phyloP scores from a whole-genome alignment of 805 yeast genomes.

The Kuraishia cidri region DNA sequence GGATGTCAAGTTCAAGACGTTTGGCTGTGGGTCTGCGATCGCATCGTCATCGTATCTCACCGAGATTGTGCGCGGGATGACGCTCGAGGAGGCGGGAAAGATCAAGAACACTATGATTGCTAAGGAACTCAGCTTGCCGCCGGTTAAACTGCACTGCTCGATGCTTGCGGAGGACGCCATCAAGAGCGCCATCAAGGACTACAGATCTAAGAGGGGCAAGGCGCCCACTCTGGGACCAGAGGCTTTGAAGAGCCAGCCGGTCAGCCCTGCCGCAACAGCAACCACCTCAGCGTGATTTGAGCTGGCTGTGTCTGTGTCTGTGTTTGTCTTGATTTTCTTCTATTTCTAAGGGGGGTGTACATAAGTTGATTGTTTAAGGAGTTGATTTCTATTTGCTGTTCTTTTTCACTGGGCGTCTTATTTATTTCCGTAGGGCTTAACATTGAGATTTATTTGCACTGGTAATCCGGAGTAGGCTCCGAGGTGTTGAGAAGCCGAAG shows the following conservation, averaged over 20 bases:
- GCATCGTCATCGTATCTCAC: conserved; percentile 95
- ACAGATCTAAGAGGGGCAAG: conserved; percentile 66
- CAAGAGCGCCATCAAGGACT: conserved; percentile 94
- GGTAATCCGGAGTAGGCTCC: too few species aligned
- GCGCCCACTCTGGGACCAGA: conserved; percentile 58
- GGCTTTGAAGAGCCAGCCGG: conserved; percentile 21
- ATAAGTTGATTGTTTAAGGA: too few species aligned
- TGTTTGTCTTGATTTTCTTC: too few species aligned
- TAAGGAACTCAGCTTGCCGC: conserved; percentile 88
- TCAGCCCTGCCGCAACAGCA: too few species aligned
- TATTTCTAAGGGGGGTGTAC: too few species aligned
- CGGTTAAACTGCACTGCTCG: conserved; percentile 95
- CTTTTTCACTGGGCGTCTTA: too few species aligned
- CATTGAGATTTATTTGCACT: too few species aligned
- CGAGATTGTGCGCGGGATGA: conserved; percentile 90
- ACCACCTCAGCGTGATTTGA: too few species aligned
- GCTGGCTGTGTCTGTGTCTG: too few species aligned
- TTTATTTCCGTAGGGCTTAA: too few species aligned
- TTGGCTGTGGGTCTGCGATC: conserved; percentile 98
- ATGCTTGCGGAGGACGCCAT: conserved; percentile 99
- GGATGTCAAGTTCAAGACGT: conserved; percentile 96
- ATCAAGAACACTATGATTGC: conserved; percentile 94
- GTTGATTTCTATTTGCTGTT: too few species aligned
- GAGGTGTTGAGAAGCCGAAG: too few species aligned
- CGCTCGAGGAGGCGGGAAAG: conserved; percentile 85